Evolutionary conservation across 805 yeast genomes (phyloP).

Genomic region (Crinitomyces ghanaensis): DNA sequence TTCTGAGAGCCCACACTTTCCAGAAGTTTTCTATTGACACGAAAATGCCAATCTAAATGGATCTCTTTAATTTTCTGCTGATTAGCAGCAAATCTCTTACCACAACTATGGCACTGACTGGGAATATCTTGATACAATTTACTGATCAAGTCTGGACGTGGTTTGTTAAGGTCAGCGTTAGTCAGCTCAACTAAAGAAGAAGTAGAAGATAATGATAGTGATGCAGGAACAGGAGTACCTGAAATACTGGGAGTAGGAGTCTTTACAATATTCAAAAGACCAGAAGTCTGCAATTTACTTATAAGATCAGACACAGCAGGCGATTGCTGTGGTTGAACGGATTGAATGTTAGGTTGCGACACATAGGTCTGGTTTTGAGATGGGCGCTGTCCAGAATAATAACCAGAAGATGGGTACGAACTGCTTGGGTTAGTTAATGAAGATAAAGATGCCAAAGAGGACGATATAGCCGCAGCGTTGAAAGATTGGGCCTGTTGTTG

Average conservation of each 20-base stretch:
- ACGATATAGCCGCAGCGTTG: too few relatives aligned
- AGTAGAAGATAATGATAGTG: too few relatives aligned
- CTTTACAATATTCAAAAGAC: constrained; percentile 13
- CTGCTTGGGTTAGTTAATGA: too few relatives aligned
- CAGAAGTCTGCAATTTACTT: constrained; percentile 21
- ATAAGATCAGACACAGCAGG: too few relatives aligned
- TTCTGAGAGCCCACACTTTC: constrained; percentile 42
- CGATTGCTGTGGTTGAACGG: too few relatives aligned
- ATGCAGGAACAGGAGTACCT: constrained; percentile 5
- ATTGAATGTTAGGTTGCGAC: too few relatives aligned
- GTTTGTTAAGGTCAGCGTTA: constrained; percentile 22
- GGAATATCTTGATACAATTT: constrained; percentile 49
- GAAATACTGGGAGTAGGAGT: background rate
- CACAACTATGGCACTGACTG: constrained; percentile 80
- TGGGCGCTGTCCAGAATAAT: too few relatives aligned
- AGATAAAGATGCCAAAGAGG: too few relatives aligned
- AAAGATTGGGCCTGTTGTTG: constrained; percentile 3
- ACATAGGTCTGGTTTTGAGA: too few relatives aligned
- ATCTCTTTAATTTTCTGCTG: constrained; percentile 38
- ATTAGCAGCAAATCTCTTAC: constrained; percentile 65
- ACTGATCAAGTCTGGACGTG: constrained; percentile 24
- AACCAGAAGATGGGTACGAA: too few relatives aligned
- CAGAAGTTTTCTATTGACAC: constrained; percentile 70
- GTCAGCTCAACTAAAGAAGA: constrained; percentile 26
- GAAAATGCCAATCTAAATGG: constrained; percentile 94